Evolutionary conservation across 441 rosid species (phyloP), one percentile per base, ranked within the genome.

Genomic region (Oxalis stricta): DNA sequence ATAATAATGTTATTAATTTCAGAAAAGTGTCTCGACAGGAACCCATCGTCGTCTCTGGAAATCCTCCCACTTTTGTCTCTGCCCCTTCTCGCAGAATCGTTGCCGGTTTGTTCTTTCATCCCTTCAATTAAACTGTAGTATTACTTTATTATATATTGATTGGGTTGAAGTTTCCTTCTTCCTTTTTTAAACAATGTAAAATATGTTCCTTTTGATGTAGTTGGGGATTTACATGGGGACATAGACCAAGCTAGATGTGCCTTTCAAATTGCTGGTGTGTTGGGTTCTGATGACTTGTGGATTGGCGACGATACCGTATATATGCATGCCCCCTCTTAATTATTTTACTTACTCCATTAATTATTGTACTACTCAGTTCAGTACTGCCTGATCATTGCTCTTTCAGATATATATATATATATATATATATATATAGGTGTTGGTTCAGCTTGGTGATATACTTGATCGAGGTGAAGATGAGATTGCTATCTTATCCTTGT

Each of bases 221-320:
- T 84, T 63, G 95, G 95, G 30, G 95, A 89, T 64, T 63, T 89
- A 33, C 94, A 89, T 42, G 97, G 97, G 23, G 95, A 89, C 65
- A 66, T 89, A 51, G 63, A 69, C 29, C 74, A 82, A 70, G 77
- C 97, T 8, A 82, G 84, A 63, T 46, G 51, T 16, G 95, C 97
- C 1, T 76, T 89, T 47, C 76, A 74, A 71, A 45, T 82, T 17
- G 95, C 86, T 17, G 95, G 97, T 6, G 76, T 84, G 33, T 64
- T 89, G 70, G 74, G 88, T 58, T 68, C 73, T 33, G 77, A 85
- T 30, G 86, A 82, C 67, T 66, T 46, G 7, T 84, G 97, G 97
- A 65, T 65, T 5, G 97, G 94, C 26, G 73, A 68, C 66, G 76
- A 84, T 45, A 61, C 86, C 60, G 94, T 82, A 75, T 35, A n/a